A percentile compares a stretch with the other conserved stretches of the same genome.
Conservation (phyloP, 2,329 filamentous ascomycete species). For the Pestalotiopsis sp. region DNA sequence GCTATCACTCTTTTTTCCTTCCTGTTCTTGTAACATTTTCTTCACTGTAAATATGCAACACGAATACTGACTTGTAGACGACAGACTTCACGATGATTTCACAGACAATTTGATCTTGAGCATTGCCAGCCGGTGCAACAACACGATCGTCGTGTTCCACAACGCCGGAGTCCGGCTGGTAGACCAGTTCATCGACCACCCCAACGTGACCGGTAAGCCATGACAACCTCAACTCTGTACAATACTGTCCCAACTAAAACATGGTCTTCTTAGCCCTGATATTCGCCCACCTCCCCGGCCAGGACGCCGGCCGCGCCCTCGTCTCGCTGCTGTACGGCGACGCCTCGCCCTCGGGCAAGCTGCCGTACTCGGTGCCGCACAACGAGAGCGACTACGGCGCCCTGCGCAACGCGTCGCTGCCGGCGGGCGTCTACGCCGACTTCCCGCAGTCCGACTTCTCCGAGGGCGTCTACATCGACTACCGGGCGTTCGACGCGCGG, state of each 20-base stretch:
- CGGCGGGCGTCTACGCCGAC: constrained; percentile 44
- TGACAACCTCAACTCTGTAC: not conserved
- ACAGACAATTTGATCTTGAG: constrained; percentile 51
- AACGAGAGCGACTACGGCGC: constrained; percentile 48
- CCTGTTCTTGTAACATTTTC: no score
- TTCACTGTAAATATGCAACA: not conserved
- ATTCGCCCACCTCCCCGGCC: constrained; percentile 66
- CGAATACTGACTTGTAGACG: not conserved
- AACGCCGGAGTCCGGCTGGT: constrained; percentile 62
- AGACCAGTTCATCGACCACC: constrained; percentile 61
- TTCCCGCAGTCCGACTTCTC: constrained; percentile 44
- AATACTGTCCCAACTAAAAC: not conserved
- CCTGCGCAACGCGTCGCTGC: constrained; percentile 29
- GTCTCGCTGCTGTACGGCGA: constrained; percentile 74
- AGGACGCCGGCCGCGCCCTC: constrained; percentile 75
- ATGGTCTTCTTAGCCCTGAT: not conserved
- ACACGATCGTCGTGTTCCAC: constrained; percentile 67
- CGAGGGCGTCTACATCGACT: constrained; percentile 67
- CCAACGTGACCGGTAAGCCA: constrained; percentile 59
- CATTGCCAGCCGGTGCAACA: constrained; percentile 53
- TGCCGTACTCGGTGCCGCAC: constrained; percentile 55
- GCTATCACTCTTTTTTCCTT: not conserved
- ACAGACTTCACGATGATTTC: constrained; percentile 60
- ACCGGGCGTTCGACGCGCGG: constrained; percentile 62
- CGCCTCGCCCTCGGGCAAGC: constrained; percentile 46